A percentile compares a stretch with the other conserved stretches of the same genome.
Conservation (phyloP, 2,329 filamentous ascomycete species). For the Calonectria henricotiae region DNA sequence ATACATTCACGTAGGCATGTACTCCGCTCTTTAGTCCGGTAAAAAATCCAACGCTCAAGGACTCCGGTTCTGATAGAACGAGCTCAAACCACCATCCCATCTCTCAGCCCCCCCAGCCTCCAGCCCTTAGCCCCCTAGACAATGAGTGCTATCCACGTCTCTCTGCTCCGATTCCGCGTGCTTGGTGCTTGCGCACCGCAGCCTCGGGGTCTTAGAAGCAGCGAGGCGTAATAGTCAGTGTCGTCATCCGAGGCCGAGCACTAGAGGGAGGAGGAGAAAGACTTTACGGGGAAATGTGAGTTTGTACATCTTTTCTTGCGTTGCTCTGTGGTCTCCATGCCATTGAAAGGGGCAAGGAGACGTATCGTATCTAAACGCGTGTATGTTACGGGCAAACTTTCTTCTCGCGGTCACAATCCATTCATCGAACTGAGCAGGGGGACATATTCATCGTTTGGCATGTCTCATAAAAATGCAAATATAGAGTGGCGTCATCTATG, state of each 20-base stretch:
- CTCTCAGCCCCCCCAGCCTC: conserved; percentile 18
- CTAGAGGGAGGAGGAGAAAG: conserved; percentile 19
- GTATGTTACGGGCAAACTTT: not conserved
- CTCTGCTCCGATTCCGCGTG: conserved; percentile 29
- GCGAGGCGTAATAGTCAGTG: conserved; percentile 26
- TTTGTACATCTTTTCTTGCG: conserved; percentile 69
- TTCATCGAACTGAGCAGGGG: not conserved
- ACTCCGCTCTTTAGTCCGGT: conserved; percentile 77
- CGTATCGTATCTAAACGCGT: conserved; percentile 78
- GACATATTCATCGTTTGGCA: conserved; percentile 10
- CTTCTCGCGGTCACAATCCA: not conserved
- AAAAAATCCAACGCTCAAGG: conserved; percentile 71
- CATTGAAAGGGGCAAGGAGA: conserved; percentile 70
- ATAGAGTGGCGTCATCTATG: conserved; percentile 52
- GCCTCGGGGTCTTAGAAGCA: conserved; percentile 38
- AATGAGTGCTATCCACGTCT: conserved; percentile 28
- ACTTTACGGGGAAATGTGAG: conserved; percentile 18
- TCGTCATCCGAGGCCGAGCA: conserved; percentile 4
- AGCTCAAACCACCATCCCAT: conserved; percentile 55
- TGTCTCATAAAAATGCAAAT: conserved; percentile 33
- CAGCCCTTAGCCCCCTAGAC: conserved; percentile 12
- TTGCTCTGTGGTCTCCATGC: conserved; percentile 74
- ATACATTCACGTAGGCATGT: conserved; percentile 58
- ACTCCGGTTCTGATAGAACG: conserved; percentile 77
- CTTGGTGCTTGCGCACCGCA: conserved; percentile 56